Base-by-base conservation (phyloP, 768 basidiomycete genomes). In the Rhizopogon vesiculosus region DNA sequence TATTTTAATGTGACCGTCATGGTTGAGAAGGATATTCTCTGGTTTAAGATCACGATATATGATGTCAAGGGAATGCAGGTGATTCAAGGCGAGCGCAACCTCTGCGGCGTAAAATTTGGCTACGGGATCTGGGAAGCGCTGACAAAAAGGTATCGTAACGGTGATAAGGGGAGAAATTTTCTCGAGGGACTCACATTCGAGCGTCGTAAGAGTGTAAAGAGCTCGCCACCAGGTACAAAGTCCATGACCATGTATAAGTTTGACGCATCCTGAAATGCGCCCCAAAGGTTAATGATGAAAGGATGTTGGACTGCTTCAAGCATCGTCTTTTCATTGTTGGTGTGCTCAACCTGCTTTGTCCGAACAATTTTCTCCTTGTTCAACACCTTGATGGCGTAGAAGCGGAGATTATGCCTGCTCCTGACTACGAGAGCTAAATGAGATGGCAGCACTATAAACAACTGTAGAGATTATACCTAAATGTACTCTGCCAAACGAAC, bases 231-330 rank as follows among this genome's bases (percentile, higher is more conserved):
- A 4, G 94, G 91, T 3, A 93, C 93, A 70, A 91, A 98, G 75
- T 87, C 95, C 85, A 98, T 91, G 54, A 98, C 89, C 92, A 99
- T 96, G 77, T 98, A 99, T 13, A 98, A 79, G 69, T 98, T 98
- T 18, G 88, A 72, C 35, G 84, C 70, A 65, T 98, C 97, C 66
- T 98, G 97, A 68, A 95, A 95, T 3, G 86, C 84, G 35, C 95
- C 95, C 94, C 94, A 98, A 5, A 98, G 83, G 68, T 95, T 98
- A 75, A 98, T 85, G 62, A 98, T 91, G 72, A 98, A 93, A 2
- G 93, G 88, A 69, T 98, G 93, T 56, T 92, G 85, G 5, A 97
- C 87, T 22, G 80, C 79, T 46, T 86, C 82, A 39, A 99, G 83
- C 72, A 98, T 93, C 48, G 77, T 77, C 62, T 93, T 87, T 71